phyloP scores from a whole-genome alignment of 441 rosid genomes.

The Hypseocharis bilobata region DNA sequence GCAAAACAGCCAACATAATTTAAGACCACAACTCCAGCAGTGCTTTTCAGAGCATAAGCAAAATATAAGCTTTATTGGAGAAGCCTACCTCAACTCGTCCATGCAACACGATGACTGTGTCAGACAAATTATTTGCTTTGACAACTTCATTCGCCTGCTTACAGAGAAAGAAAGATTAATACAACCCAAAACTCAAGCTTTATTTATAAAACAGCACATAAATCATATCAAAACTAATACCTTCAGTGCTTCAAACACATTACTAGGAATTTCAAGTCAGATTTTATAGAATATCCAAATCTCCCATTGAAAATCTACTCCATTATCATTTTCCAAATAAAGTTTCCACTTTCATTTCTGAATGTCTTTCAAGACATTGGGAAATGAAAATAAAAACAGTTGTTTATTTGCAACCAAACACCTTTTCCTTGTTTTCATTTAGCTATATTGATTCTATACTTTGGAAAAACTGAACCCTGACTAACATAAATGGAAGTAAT shows the following conservation, averaged over 20 bases:
- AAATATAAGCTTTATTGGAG: slow-evolving; percentile 5
- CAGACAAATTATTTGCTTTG: slow-evolving; percentile 79
- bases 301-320: not conserved
- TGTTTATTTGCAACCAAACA: not conserved
- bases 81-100: slow-evolving; percentile 87
- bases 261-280: not conserved
- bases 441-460: too few relatives aligned
- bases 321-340: not conserved
- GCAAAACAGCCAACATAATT: slow-evolving; percentile 2
- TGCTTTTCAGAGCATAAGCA: slow-evolving; percentile 1
- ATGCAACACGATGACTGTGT: slow-evolving; percentile 71
- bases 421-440: not conserved
- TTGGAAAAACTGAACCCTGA: not conserved
- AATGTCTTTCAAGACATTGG: not conserved
- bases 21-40: slow-evolving; percentile 1
- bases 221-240: not conserved
- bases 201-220: not conserved
- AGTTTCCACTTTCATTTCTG: not conserved
- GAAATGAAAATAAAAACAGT: not conserved
- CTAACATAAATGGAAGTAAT: not conserved
- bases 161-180: not conserved
- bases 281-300: too few relatives aligned
- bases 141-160: slow-evolving; percentile 89
- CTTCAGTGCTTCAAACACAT: not conserved
- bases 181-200: not conserved